These are phyloP conservation scores for Pseudonitzschia multiseries DNA, from an alignment of 108 stramenopile species.

Conservation along the genomic window DNA sequence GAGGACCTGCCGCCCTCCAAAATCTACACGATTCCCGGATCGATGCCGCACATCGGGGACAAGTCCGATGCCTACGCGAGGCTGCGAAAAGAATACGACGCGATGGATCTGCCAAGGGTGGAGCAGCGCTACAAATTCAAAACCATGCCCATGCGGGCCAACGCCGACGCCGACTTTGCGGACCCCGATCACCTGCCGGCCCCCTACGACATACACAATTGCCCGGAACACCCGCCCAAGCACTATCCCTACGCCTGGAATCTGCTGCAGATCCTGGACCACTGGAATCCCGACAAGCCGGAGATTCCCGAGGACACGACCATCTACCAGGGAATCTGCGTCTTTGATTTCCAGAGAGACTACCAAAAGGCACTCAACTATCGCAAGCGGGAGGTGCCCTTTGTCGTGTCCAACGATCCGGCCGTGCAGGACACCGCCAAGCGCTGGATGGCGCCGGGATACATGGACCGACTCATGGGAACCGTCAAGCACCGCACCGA, in stretches of 20 bases:
- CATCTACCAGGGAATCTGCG: slow-evolving; percentile 72
- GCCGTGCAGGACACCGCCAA: slow-evolving; percentile 63
- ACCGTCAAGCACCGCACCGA: slow-evolving; percentile 63
- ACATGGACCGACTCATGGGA: slow-evolving; percentile 72
- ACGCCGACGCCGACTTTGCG: neutral
- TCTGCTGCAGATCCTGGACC: slow-evolving; percentile 60
- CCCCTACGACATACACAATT: slow-evolving; percentile 69
- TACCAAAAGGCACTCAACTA: slow-evolving; percentile 80
- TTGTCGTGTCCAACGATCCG: slow-evolving; percentile 87
- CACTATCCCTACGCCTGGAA: slow-evolving; percentile 82
- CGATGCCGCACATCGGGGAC: slow-evolving; percentile 56
- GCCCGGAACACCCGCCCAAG: slow-evolving; percentile 71
- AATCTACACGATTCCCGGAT: slow-evolving; percentile 58
- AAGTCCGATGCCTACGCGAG: slow-evolving; percentile 54
- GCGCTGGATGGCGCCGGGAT: slow-evolving; percentile 85
- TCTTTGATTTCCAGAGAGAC: slow-evolving; percentile 81
- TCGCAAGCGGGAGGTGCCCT: slow-evolving; percentile 89
- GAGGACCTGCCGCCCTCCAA: slow-evolving; percentile 16
- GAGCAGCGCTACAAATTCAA: slow-evolving; percentile 16
- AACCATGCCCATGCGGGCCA: slow-evolving; percentile 9
- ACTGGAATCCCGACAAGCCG: slow-evolving; percentile 76
- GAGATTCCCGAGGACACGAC: slow-evolving; percentile 10
- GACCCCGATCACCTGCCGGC: neutral
- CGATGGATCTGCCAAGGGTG: slow-evolving; percentile 15
- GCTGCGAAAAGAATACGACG: slow-evolving; percentile 48